A percentile compares a stretch with the other conserved stretches of the same genome.
Evolutionary conservation across 2,329 filamentous ascomycete genomes (phyloP).

Genomic region (Acrodontium crateriforme): DNA sequence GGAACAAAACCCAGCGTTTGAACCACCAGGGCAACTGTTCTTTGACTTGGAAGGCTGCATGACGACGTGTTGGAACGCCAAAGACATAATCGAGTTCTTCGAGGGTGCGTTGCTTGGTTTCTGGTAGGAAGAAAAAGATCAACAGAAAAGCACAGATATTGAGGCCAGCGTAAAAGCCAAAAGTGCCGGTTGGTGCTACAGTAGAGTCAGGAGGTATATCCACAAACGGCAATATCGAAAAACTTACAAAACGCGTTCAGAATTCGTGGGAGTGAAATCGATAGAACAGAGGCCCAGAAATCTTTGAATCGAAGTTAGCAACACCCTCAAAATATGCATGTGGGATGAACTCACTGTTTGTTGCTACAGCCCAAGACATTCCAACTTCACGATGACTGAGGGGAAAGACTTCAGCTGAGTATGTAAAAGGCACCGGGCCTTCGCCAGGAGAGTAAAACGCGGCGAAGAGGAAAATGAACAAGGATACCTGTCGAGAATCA

Average conservation of each 20-base stretch:
- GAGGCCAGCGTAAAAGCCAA: constrained; percentile 45
- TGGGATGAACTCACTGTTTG: constrained; percentile 20
- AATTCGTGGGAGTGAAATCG: constrained; percentile 36
- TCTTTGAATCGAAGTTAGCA: constrained; percentile 13
- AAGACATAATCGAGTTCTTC: constrained; percentile 40
- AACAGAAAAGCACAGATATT: constrained; percentile 48
- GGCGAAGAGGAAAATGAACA: constrained; percentile 20
- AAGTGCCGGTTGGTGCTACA: constrained; percentile 39
- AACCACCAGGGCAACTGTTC: constrained; percentile 34
- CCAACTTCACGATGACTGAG: constrained; percentile 21
- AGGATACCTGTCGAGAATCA: no score
- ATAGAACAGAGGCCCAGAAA: constrained; percentile 37
- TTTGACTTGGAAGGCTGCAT: constrained; percentile 19
- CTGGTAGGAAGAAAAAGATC: constrained; percentile 41
- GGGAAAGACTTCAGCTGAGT: constrained; percentile 22
- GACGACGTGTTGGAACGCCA: constrained; percentile 32
- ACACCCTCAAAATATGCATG: background rate
- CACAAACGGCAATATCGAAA: no score
- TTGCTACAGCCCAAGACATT: constrained; percentile 39
- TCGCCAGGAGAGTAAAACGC: constrained; percentile 14
- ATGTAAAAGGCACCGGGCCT: constrained; percentile 19
- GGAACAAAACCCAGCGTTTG: constrained; percentile 12
- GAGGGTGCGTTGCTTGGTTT: constrained; percentile 36
- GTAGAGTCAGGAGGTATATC: background rate
- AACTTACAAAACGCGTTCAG: constrained; percentile 28